phyloP scores from a whole-genome alignment of 2,329 filamentous ascomycete species.

The Arthrobotrys pseudoclavata region DNA sequence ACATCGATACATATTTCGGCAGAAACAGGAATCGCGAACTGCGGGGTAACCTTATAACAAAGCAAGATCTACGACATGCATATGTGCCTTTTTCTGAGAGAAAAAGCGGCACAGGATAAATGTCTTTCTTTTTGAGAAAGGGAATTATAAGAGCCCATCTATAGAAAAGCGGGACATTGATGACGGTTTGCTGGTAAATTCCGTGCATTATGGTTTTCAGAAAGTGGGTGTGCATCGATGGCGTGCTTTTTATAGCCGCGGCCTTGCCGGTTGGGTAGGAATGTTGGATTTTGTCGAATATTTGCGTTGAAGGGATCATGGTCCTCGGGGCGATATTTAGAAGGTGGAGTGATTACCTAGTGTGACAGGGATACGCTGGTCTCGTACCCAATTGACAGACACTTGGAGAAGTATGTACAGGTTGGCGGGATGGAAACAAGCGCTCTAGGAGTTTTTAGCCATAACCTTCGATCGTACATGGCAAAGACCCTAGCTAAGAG shows the following conservation, averaged over 20 bases:
- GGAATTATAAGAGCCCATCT: background rate
- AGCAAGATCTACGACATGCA: conserved; percentile 32
- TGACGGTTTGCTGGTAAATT: conserved; percentile 40
- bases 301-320: conserved; percentile 29
- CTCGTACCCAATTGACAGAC: no score
- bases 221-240: conserved; percentile 32
- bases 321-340: no score
- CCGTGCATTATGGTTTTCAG: background rate
- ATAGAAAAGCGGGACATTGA: background rate
- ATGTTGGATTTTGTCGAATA: conserved; percentile 23
- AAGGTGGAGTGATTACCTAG: no score
- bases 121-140: background rate
- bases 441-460: background rate
- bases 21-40: conserved; percentile 8
- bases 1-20: no score
- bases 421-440: background rate
- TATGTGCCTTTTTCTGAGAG: background rate
- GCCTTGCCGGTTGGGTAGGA: background rate
- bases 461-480: background rate
- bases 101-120: conserved; percentile 29
- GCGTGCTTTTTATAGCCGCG: conserved; percentile 40
- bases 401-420: background rate
- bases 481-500: no score
- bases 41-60: conserved; percentile 36
- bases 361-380: background rate